A percentile compares a stretch with the other conserved stretches of the same genome.
phyloP scores from a whole-genome alignment of 1,284 basidiomycete genomes.

The Volvariella volvacea region DNA sequence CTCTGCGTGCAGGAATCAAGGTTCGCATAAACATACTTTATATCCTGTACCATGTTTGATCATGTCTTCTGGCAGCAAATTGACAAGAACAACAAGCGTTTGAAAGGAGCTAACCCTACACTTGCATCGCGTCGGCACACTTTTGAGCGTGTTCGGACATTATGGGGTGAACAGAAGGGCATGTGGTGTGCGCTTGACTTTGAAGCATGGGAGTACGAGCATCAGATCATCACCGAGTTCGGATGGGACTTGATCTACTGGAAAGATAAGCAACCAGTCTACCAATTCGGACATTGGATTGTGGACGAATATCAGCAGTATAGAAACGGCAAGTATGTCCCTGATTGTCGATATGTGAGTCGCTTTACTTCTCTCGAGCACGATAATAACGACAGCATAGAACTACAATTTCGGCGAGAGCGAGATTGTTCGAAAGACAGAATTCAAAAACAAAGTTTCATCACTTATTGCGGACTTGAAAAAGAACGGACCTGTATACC shows the following conservation, averaged over 20 bases:
- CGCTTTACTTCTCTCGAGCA: too few relatives aligned
- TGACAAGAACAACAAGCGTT: slow-evolving; percentile 69
- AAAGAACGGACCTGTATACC: slow-evolving; percentile 56
- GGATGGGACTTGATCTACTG: slow-evolving; percentile 62
- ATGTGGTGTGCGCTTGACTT: slow-evolving; percentile 75
- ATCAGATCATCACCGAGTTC: slow-evolving; percentile 66
- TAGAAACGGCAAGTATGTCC: slow-evolving; percentile 56
- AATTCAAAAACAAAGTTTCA: slow-evolving; percentile 47
- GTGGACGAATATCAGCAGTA: slow-evolving; percentile 56
- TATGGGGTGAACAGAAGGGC: slow-evolving; percentile 55
- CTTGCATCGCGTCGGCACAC: slow-evolving; percentile 47
- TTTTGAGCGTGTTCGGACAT: slow-evolving; percentile 62
- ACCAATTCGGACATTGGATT: slow-evolving; percentile 54
- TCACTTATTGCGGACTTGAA: slow-evolving; percentile 38
- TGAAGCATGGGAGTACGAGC: slow-evolving; percentile 74
- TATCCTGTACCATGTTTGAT: neutral
- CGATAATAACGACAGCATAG: slow-evolving; percentile 25
- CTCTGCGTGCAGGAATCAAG: slow-evolving; percentile 53
- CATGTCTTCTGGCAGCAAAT: slow-evolving; percentile 40
- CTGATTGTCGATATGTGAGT: slow-evolving; percentile 52
- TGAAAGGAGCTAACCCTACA: slow-evolving; percentile 54
- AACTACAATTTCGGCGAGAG: slow-evolving; percentile 62
- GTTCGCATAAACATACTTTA: slow-evolving; percentile 25
- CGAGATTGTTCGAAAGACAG: slow-evolving; percentile 39
- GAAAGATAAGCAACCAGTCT: slow-evolving; percentile 39